Base-by-base conservation (phyloP, 2,329 filamentous ascomycete species). In the Trichoderma endophyticum region DNA sequence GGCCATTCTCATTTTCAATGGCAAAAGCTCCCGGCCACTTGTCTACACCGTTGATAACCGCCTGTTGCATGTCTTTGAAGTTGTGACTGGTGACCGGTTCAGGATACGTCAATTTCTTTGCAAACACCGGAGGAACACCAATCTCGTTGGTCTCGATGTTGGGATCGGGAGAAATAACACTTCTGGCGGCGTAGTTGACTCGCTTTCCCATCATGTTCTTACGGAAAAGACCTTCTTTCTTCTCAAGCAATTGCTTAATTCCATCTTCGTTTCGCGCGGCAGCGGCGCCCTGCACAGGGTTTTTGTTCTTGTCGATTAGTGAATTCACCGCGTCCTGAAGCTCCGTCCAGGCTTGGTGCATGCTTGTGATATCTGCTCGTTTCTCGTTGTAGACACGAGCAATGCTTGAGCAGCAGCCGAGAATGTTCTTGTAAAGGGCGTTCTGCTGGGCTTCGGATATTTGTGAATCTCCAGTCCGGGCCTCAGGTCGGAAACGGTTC, bases 121-220 rank as follows among this genome's bases (percentile, higher is more conserved):
- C 96, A 81, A 99, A 99, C 15, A 98, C 96, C n/a, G 95, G 93
- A 21, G 96, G 96, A 3, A 99, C 95, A 81, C 96, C 96, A 75
- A 99, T 98, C 83, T 99, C 96, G 81, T 97, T 98, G 21, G 96
- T 98, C 82, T 99, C 96, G 78, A 99, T 97, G 79, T 98, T 99
- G 3, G 96, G 96, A 79, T 99, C 96, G 0, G 96, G 96, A 11
- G 95, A 98, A 77, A 99, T 99, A 80, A 99, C 96, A 87, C 93
- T 97, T 81, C 96, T 92, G 48, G 96, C 96, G 64, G 96, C 96
- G 80, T 96, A 98, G 82, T 99, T 98, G 83, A 99, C 96, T 85
- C 96, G 94, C 86, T 99, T 99, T 73, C 96, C 96, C 96, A 99
- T 99, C 96, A 99, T 98, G 83, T 99, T 98, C 86, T 97, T 98